Evolutionary conservation across 257 asterid genomes (phyloP).

Genomic region (Lycium barbarum): DNA sequence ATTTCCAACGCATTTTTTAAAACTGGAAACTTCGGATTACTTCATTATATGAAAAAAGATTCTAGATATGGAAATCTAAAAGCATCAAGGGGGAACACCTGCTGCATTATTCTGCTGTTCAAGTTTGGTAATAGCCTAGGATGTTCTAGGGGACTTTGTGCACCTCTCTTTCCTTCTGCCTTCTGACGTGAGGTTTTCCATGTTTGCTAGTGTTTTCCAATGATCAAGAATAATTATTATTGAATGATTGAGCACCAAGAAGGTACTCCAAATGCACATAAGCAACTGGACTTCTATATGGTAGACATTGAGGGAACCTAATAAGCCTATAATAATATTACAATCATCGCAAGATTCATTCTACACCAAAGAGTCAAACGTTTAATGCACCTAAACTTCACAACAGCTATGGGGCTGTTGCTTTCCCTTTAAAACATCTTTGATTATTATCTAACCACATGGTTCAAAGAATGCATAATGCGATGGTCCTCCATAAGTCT

Average conservation of each 20-base stretch:
- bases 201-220: neutral
- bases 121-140: neutral
- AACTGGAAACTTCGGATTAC: neutral
- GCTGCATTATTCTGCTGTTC: conserved; percentile 3
- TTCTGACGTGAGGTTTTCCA: neutral
- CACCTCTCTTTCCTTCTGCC: neutral
- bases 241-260: neutral
- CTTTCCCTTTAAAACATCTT: neutral
- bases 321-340: neutral
- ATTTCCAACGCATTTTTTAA: neutral
- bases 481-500: neutral
- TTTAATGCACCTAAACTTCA: neutral
- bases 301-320: neutral
- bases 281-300: neutral
- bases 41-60: neutral
- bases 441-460: neutral
- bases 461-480: neutral
- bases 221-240: neutral
- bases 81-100: neutral
- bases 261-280: neutral
- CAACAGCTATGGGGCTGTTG: neutral
- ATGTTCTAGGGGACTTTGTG: neutral
- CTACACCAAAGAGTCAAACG: neutral
- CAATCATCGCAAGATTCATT: neutral
- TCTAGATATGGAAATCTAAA: neutral